Base-by-base conservation (phyloP, 2,329 filamentous ascomycete species). In the Phyllosticta ampelicida region DNA sequence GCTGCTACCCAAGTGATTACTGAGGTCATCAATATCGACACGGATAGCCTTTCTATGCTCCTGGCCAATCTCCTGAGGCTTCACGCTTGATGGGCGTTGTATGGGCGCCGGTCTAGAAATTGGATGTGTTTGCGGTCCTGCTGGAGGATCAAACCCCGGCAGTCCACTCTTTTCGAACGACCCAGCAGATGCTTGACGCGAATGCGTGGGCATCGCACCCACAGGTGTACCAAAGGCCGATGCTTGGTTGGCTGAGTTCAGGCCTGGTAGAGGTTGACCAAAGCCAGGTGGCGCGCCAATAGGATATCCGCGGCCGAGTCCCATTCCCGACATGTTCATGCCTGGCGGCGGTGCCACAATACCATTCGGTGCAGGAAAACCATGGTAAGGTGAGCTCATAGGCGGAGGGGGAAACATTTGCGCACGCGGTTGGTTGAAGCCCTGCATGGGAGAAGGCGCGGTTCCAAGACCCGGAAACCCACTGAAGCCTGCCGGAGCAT, bases 41-140 rank as follows among this genome's bases (percentile, higher is more conserved):
- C 79, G 77, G 2, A 61, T 65, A 1, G 70, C 66, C 52, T 62
- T 68, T 49, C 68, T 70, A 60, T 70, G 67, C 19, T 76, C 73
- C 28, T 73, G 69, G 28, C 73, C 69, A 48, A 68, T 73, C 49
- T 79, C 79, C 57, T 75, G 76, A 28, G 81, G 80, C 61, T 79
- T 78, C 9, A 80, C 83, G 69, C 90, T 96, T 16, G 86, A 85
- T 0, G 94, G 92, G 30, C 90, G 83, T 62, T 92, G 89, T 62
- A 97, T 96, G 0, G 92, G 92, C 21, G 88, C 83, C 23, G 91
- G 92, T 56, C 90, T 82, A 51, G 86, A 81, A 61, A 95, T 92
- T 1, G 89, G 88, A 62, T 90, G 86, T 30, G 85, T 78, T 56
- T 82, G 77, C 10, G 77, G 71, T 23, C 74, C 72, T 8, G 61